phyloP scores from a whole-genome alignment of 208 protist genomes.

The Angomonas deanei region DNA sequence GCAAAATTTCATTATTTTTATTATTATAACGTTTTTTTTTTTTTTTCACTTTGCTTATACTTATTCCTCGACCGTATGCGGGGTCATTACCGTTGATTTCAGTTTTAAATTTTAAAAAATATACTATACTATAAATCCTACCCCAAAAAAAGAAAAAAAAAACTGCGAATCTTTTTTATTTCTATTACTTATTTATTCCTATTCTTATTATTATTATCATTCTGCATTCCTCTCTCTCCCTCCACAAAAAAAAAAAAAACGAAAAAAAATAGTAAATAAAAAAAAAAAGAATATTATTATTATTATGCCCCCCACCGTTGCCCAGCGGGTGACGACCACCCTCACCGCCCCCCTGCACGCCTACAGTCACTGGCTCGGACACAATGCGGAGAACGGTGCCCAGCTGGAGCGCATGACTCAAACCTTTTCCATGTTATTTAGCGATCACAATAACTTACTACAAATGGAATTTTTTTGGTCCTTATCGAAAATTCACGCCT shows the following conservation, averaged over 20 bases:
- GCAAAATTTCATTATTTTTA: background rate
- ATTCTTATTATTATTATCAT: no score
- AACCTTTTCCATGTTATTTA: conserved; percentile 50
- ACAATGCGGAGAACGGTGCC: conserved; percentile 49
- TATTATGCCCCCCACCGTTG: no score
- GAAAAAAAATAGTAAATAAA: background rate
- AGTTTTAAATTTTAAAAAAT: no score
- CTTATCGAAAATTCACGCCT: conserved; percentile 48
- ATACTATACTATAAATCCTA: no score
- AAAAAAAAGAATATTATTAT: background rate
- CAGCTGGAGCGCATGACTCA: conserved; percentile 64
- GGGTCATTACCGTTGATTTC: no score
- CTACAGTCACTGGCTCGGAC: conserved; percentile 74
- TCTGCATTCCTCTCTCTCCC: background rate
- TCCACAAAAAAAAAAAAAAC: background rate
- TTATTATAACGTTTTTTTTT: no score
- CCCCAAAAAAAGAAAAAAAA: no score
- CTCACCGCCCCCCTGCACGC: conserved; percentile 24
- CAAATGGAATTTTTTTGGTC: conserved; percentile 55
- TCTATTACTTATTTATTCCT: no score
- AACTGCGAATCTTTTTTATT: no score
- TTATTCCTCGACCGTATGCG: no score
- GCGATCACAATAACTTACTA: conserved; percentile 59
- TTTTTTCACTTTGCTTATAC: no score
- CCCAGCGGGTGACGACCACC: no score